Conservation (phyloP, 2,329 filamentous ascomycete species). For the Sordariomycetes sp. region DNA sequence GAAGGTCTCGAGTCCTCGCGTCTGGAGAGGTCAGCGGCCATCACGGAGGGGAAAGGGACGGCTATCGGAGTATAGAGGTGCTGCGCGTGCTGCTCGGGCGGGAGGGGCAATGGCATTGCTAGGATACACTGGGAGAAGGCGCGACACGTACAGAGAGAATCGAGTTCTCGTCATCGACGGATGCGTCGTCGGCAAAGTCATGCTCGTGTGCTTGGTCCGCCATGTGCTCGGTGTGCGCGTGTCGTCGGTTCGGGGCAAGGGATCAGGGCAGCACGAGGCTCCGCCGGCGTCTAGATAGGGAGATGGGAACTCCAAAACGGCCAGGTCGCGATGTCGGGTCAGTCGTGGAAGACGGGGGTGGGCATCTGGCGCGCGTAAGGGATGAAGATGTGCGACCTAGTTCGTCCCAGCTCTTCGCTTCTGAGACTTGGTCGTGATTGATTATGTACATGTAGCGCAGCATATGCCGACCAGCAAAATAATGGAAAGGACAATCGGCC, state of each 20-base stretch:
- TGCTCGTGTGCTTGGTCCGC: conserved; percentile 2
- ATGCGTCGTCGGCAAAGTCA: conserved; percentile 3
- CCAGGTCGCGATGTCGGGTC: background rate
- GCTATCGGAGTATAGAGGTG: too few species aligned
- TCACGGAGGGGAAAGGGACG: background rate
- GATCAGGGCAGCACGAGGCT: background rate
- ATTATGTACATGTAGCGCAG: too few species aligned
- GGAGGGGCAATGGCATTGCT: background rate
- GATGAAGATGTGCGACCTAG: background rate
- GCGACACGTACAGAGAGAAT: conserved; percentile 9
- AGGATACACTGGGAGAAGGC: background rate
- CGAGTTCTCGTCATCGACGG: conserved; percentile 8
- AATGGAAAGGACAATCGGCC: background rate
- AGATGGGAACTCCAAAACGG: background rate
- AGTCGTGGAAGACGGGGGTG: background rate
- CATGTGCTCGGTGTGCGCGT: conserved; percentile 2
- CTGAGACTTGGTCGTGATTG: background rate
- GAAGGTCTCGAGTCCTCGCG: conserved; percentile 83
- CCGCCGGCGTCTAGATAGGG: background rate
- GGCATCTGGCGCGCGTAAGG: background rate
- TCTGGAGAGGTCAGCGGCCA: conserved; percentile 33
- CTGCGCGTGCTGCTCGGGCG: too few species aligned
- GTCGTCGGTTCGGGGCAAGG: background rate
- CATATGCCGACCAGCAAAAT: background rate
- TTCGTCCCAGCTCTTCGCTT: background rate